Base-by-base conservation (phyloP, 495 filamentous ascomycete species). In the Aspergillus wentii region DNA sequence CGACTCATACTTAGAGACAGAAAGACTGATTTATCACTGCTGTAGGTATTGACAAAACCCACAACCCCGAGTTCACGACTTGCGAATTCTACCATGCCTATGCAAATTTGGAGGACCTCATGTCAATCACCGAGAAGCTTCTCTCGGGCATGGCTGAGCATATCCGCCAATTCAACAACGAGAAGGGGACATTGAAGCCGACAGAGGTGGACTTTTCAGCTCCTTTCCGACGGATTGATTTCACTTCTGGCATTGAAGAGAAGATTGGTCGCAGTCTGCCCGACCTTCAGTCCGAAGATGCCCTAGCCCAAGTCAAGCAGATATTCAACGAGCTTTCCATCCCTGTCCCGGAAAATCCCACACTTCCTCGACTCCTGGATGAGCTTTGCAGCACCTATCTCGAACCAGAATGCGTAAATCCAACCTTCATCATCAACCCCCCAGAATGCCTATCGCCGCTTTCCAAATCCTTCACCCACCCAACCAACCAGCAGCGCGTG, bases 21-120 rank as follows among this genome's bases (percentile, higher is more conserved):
- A 21, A 22, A 17, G 37, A 22, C 33, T 46, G 33, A 41, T 3
- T 11, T 17, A 2, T 2, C 4, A 23, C 3, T 19, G n/a, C n/a
- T n/a, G 5, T 27, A 80, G 76, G 80, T 8, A 60, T 96, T 26
- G 92, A 98, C 62, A 76, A 81, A 17, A 94, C 86, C 1, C 92
- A 96, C 61, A 97, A 97, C 52, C 89, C 92, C 5, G 92, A 98
- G 59, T 98, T 96, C 65, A 89, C 85, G 17, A 96, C 83, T 22
- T 96, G 90, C 69, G 92, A 98, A 64, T 96, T 95, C 72, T 98
- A 98, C 61, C 76, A 82, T 35, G 79, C 87, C 9, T 95, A 88
- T 49, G 80, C 85, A 35, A 83, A 80, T 43, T 72, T 96, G 0
- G 71, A 80, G 25, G 80, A 88, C 22, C 67, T 98, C 17, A 88